These are phyloP conservation scores for Cyclotella sp. DNA, from an alignment of 108 stramenopile species.

Conservation along the genomic window DNA sequence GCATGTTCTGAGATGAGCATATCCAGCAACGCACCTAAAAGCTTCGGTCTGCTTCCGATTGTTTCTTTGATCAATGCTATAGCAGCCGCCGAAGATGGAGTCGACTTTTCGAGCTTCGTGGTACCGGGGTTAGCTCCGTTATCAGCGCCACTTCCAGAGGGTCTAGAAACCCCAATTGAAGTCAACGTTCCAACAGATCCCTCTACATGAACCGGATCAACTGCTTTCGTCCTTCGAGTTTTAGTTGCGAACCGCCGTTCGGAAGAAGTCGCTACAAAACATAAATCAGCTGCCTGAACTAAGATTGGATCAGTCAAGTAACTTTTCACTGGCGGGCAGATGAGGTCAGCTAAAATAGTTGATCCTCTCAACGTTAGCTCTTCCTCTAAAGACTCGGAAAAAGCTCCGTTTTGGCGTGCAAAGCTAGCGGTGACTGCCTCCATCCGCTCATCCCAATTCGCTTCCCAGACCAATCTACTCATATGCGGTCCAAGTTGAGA, in stretches of 20 bases:
- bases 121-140: conserved; percentile 7
- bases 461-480: conserved; percentile 85
- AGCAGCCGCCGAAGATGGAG: conserved; percentile 43
- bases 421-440: conserved; percentile 37
- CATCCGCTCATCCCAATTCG: conserved; percentile 73
- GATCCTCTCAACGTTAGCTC: conserved; percentile 63
- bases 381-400: conserved; percentile 26
- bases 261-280: conserved; percentile 63
- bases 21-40: conserved; percentile 71
- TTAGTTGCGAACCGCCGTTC: conserved; percentile 73
- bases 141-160: background rate
- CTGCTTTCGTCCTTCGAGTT: conserved; percentile 59
- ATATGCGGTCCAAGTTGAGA: conserved; percentile 70
- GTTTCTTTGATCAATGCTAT: conserved; percentile 53
- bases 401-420: conserved; percentile 16
- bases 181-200: conserved; percentile 23
- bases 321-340: conserved; percentile 62
- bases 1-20: conserved; percentile 85
- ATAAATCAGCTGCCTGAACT: conserved; percentile 60
- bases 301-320: conserved; percentile 59
- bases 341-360: conserved; percentile 71
- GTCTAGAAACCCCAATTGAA: conserved; percentile 25
- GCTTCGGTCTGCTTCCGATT: conserved; percentile 76
- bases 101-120: conserved; percentile 17
- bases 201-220: conserved; percentile 16